Evolutionary conservation across 2,329 filamentous ascomycete species (phyloP).

Genomic region (Paracoccidioides brasiliensis): DNA sequence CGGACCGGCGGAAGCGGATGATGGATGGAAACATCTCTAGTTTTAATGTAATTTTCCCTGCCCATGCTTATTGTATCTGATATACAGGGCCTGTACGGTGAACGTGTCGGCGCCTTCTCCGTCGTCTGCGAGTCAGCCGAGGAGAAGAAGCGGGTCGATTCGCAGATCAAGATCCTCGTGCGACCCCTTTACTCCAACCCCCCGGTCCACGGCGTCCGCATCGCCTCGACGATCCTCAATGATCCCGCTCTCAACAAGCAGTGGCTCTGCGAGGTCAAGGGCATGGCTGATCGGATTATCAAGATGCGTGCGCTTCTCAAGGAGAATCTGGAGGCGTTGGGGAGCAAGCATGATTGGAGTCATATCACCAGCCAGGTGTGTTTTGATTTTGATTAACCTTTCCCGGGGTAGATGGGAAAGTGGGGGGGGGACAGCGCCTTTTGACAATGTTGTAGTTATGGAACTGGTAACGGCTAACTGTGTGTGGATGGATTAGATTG

Average conservation of each 20-base stretch:
- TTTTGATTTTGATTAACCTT: not conserved
- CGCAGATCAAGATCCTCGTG: constrained; percentile 95
- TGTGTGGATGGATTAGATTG: constrained; percentile 46
- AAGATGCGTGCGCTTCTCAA: constrained; percentile 91
- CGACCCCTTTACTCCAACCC: constrained; percentile 98
- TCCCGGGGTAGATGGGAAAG: no score
- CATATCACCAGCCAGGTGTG: constrained; percentile 80
- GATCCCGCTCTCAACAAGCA: constrained; percentile 73
- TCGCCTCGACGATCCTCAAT: constrained; percentile 86
- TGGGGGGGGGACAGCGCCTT: no score
- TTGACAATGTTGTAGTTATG: not conserved
- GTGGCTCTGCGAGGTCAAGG: constrained; percentile 95
- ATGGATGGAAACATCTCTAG: not conserved
- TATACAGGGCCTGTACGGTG: constrained; percentile 78
- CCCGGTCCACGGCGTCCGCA: constrained; percentile 87
- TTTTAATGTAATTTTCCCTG: not conserved
- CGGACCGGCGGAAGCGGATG: not conserved
- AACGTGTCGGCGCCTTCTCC: constrained; percentile 95
- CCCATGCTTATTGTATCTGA: not conserved
- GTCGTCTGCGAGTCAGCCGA: constrained; percentile 72
- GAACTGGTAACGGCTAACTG: not conserved
- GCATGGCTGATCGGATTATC: constrained; percentile 98
- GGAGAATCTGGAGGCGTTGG: constrained; percentile 86
- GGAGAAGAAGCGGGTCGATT: constrained; percentile 92
- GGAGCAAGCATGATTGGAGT: constrained; percentile 94